Evolutionary conservation across 2,329 filamentous ascomycete genomes (phyloP).

Genomic region (Amauroascus niger): DNA sequence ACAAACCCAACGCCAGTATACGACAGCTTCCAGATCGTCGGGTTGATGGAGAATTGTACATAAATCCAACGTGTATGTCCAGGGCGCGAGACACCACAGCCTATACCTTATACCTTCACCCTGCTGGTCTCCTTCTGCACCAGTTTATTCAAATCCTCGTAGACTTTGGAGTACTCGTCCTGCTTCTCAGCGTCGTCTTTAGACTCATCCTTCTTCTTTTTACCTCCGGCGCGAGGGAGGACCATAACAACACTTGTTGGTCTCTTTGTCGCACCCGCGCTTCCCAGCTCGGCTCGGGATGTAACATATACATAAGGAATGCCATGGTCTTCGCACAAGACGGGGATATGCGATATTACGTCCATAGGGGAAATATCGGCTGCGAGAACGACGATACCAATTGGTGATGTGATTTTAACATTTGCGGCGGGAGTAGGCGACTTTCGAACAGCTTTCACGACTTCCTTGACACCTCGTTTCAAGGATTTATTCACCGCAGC

Average conservation of each 20-base stretch:
- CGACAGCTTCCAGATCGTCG: slow-evolving; percentile 13
- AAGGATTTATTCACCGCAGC: slow-evolving; percentile 92
- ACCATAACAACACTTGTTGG: slow-evolving; percentile 95
- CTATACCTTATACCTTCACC: slow-evolving; percentile 41
- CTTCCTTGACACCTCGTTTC: slow-evolving; percentile 97
- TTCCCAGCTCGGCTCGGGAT: slow-evolving; percentile 84
- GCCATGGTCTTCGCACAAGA: slow-evolving; percentile 96
- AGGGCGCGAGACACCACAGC: slow-evolving; percentile 19
- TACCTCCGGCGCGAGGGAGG: slow-evolving; percentile 41
- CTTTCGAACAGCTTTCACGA: slow-evolving; percentile 96
- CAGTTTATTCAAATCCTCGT: slow-evolving; percentile 49
- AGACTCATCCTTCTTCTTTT: slow-evolving; percentile 42
- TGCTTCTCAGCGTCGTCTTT: slow-evolving; percentile 38
- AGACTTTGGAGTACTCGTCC: slow-evolving; percentile 45
- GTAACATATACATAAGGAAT: slow-evolving; percentile 94
- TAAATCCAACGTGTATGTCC: neutral
- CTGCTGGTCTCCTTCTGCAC: slow-evolving; percentile 50
- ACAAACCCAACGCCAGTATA: slow-evolving; percentile 4
- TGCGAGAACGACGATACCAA: slow-evolving; percentile 76
- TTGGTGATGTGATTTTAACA: slow-evolving; percentile 52
- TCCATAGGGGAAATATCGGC: slow-evolving; percentile 98
- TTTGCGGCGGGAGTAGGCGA: slow-evolving; percentile 61
- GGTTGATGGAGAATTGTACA: slow-evolving; percentile 21
- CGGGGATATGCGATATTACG: slow-evolving; percentile 94
- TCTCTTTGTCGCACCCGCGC: slow-evolving; percentile 87